These are phyloP conservation scores for Cladosporium sp. DNA, from an alignment of 2,329 filamentous ascomycete species.

Conservation along the genomic window DNA sequence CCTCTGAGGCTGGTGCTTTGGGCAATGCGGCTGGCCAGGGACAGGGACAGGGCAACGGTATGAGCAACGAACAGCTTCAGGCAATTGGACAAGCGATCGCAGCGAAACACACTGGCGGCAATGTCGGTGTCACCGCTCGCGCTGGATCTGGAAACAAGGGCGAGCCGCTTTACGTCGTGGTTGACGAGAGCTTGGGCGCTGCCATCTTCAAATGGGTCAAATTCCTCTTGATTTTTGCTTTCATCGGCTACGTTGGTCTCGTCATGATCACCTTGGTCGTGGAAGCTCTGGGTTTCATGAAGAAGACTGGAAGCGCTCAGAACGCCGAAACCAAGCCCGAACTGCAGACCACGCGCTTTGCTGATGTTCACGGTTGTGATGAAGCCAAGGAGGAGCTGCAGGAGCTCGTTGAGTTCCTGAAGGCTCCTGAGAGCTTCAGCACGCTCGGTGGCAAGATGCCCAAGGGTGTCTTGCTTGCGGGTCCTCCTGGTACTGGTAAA, in stretches of 20 bases:
- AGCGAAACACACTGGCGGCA: conserved; percentile 63
- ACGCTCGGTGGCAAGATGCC: conserved; percentile 93
- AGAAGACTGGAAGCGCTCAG: conserved; percentile 67
- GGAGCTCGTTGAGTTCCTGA: conserved; percentile 93
- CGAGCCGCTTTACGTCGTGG: conserved; percentile 88
- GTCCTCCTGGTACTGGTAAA: conserved; percentile 95
- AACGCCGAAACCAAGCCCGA: conserved; percentile 87
- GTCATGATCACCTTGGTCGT: conserved; percentile 76
- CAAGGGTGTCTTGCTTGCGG: conserved; percentile 91
- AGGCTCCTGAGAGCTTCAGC: conserved; percentile 88
- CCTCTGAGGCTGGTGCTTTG: conserved; percentile 35
- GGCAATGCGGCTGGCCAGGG: conserved; percentile 11
- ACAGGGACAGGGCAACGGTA: conserved; percentile 32
- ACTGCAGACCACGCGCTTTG: conserved; percentile 84
- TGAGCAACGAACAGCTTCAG: conserved; percentile 63
- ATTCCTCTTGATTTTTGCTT: conserved; percentile 72
- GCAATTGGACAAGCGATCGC: conserved; percentile 78
- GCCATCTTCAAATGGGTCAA: conserved; percentile 87
- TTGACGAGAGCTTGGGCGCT: conserved; percentile 79
- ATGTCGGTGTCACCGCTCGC: conserved; percentile 50
- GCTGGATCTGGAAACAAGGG: conserved; percentile 68
- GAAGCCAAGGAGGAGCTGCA: conserved; percentile 98
- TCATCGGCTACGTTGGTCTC: conserved; percentile 74
- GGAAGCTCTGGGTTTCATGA: conserved; percentile 73
- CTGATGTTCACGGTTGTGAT: conserved; percentile 92